Conservation (phyloP, 2,329 filamentous ascomycete species). For the Cryphonectria naterciae region DNA sequence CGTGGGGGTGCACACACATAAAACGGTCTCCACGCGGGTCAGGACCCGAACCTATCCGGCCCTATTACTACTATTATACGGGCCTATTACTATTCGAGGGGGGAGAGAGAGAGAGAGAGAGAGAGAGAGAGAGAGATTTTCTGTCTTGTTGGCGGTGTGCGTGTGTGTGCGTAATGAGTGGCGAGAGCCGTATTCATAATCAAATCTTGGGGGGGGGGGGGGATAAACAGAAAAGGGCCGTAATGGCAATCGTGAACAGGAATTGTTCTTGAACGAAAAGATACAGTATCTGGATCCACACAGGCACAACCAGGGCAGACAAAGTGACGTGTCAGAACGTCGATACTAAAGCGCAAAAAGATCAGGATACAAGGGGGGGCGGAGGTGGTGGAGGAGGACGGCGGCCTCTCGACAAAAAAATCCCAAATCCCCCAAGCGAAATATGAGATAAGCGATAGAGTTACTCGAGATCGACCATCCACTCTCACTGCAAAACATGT, state of each 20-base stretch:
- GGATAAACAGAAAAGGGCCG: neutral
- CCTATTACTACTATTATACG: neutral
- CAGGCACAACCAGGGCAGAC: neutral
- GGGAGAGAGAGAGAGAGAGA: neutral
- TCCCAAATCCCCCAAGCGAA: neutral
- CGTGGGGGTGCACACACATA: neutral
- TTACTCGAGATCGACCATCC: neutral
- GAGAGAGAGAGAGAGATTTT: neutral
- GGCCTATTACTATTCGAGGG: neutral
- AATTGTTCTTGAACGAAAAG: neutral
- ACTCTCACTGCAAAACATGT: neutral
- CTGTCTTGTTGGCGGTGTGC: neutral
- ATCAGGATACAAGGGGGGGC: neutral
- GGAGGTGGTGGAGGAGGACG: neutral
- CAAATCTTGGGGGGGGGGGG: neutral
- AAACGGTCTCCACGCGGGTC: neutral
- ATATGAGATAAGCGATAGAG: neutral
- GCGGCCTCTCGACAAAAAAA: neutral
- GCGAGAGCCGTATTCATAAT: neutral
- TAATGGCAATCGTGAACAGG: neutral
- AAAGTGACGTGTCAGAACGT: slow-evolving; percentile 7
- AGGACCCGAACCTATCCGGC: neutral
- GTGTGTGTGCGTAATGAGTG: neutral
- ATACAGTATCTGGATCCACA: neutral
- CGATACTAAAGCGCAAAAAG: neutral